Conservation (phyloP, 2,329 filamentous ascomycete species). For the Colletotrichum shisoi region DNA sequence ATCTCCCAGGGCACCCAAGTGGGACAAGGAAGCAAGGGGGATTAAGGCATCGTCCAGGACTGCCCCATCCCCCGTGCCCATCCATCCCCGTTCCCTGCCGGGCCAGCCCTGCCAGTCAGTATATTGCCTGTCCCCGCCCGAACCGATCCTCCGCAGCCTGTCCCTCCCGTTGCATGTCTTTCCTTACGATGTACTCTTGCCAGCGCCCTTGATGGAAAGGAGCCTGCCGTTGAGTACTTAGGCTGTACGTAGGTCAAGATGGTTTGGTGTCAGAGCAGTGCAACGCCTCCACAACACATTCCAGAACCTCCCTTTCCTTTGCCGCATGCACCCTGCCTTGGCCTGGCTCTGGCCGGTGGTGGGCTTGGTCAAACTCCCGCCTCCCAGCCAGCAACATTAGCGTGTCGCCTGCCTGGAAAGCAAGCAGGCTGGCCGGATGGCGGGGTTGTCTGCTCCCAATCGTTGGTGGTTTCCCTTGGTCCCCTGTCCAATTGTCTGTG, state of each 20-base stretch:
- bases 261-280: not conserved
- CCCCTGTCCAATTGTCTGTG: too few species aligned
- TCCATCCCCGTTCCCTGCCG: constrained; percentile 12
- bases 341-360: not conserved
- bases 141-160: not conserved
- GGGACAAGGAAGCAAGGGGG: constrained; percentile 34
- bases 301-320: not conserved
- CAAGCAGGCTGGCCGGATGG: constrained; percentile 13
- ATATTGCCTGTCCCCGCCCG: constrained; percentile 8
- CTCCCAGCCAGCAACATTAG: constrained; percentile 1
- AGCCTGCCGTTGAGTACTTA: not conserved
- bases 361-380: not conserved
- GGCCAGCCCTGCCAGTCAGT: constrained; percentile 6
- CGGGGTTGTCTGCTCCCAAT: constrained; percentile 24
- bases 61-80: constrained; percentile 12
- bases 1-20: constrained; percentile 28
- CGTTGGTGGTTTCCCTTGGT: constrained; percentile 6
- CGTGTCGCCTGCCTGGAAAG: constrained; percentile 7
- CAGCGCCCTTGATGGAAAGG: not conserved
- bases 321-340: not conserved
- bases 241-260: not conserved
- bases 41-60: constrained; percentile 16
- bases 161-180: not conserved
- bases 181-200: not conserved
- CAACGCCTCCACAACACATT: not conserved